Base-by-base conservation (phyloP, 2,329 filamentous ascomycete genomes). In the Pleomassaria siparia region DNA sequence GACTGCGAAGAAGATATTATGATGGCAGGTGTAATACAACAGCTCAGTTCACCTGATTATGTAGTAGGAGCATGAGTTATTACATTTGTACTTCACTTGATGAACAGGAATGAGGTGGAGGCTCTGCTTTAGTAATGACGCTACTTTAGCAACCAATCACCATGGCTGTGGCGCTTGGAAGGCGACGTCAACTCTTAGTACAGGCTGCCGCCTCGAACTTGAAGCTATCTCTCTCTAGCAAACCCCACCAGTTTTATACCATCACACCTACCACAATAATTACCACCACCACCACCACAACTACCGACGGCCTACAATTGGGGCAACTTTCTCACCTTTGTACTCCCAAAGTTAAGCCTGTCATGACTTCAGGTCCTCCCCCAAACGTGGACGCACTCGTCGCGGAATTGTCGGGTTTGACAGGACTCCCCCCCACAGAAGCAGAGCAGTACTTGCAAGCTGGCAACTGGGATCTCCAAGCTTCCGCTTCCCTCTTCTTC, bases 401-500 rank as follows among this genome's bases (percentile, higher is more conserved):
- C 46, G 66, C 68, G 26, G 57, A 69, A 59, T 64, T 72, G 42
- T 58, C 62, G 49, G 59, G 56, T 45, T 55, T 72, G 49, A 67
- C 68, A 11, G 68, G 67, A 32, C 58, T 70, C 20, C 55, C 62
- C 48, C 58, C 68, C 39, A 49, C 59, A 46, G 60, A 69, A 52
- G 29, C 29, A 35, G 71, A 76, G 63, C 65, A 67, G 40, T 71
- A 37, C 33, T 37, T 37, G 21, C 33, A 37, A 37, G 64, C 73
- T 8, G 65, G 70, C 46, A 70, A 77, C 68, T 76, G 76, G 61
- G 69, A 77, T 50, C 63, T 78, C 33, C 70, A 74, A 44, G 64
- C 72, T 51, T 75, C 76, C 32, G 70, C 74, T 39, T 60, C 64
- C 9, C 70, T 76, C 52, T 77, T 67, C 70, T 77, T 71, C 53